A percentile compares a stretch with the other conserved stretches of the same genome.
phyloP scores from a whole-genome alignment of 768 basidiomycete genomes.

The Russula earlei region DNA sequence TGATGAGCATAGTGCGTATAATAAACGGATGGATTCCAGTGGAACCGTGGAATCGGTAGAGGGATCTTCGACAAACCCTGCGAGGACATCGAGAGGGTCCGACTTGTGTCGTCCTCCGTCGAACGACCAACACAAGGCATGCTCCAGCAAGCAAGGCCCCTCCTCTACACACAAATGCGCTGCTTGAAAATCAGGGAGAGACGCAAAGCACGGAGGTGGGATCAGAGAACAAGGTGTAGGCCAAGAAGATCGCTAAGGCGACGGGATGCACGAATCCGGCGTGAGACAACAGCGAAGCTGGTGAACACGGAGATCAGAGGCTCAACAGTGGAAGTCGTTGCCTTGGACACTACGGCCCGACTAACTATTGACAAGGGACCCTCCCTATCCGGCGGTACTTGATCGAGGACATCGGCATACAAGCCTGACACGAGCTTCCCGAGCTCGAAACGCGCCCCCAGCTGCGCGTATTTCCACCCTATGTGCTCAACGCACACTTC shows the following conservation, averaged over 20 bases:
- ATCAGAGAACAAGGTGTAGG: conserved; percentile 58
- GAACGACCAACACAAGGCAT: conserved; percentile 50
- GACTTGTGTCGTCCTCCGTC: conserved; percentile 40
- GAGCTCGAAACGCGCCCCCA: conserved; percentile 80
- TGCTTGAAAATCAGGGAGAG: conserved; percentile 59
- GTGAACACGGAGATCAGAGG: conserved; percentile 69
- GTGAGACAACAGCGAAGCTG: conserved; percentile 48
- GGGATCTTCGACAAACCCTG: conserved; percentile 56
- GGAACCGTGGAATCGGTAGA: conserved; percentile 53
- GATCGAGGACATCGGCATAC: conserved; percentile 56
- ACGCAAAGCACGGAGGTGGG: conserved; percentile 52
- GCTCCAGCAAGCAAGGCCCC: conserved; percentile 56
- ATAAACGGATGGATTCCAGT: conserved; percentile 52
- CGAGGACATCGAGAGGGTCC: conserved; percentile 69
- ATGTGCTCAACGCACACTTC: conserved; percentile 85
- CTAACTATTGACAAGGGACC: conserved; percentile 54
- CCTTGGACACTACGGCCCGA: conserved; percentile 58
- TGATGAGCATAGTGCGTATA: conserved; percentile 60
- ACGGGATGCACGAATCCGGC: conserved; percentile 49
- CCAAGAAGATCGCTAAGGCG: conserved; percentile 62
- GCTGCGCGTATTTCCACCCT: conserved; percentile 77
- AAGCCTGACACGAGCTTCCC: conserved; percentile 55
- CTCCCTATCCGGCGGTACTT: conserved; percentile 47
- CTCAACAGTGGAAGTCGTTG: conserved; percentile 70
- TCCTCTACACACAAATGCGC: conserved; percentile 23